Evolutionary conservation across 2,329 filamentous ascomycete genomes (phyloP).

Genomic region (Beauveria australis): DNA sequence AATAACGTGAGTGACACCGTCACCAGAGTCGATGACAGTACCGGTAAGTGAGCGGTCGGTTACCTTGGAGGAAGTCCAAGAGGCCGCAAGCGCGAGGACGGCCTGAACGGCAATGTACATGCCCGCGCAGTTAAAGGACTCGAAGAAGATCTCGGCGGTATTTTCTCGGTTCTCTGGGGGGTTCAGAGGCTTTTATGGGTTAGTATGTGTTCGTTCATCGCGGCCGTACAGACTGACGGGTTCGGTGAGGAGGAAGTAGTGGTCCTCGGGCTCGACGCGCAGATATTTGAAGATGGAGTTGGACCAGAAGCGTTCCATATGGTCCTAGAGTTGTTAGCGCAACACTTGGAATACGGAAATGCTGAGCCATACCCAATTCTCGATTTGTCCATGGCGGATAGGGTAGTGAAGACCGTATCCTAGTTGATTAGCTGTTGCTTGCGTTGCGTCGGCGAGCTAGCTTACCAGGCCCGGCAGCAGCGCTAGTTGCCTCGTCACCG

Average conservation of each 20-base stretch:
- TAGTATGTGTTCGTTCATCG: constrained; percentile 1
- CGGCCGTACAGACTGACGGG: constrained; percentile 53
- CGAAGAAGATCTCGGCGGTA: constrained; percentile 99
- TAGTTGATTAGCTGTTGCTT: constrained; percentile 27
- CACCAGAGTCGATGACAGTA: constrained; percentile 96
- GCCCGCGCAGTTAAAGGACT: constrained; percentile 98
- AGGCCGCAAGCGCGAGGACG: constrained; percentile 89
- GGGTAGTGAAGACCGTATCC: constrained; percentile 96
- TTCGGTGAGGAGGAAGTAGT: constrained; percentile 96
- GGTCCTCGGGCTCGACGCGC: constrained; percentile 94
- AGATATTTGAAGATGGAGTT: constrained; percentile 99
- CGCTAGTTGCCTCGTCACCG: constrained; percentile 86
- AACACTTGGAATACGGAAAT: neutral
- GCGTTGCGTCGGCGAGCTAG: neutral
- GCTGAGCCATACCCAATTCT: constrained; percentile 76
- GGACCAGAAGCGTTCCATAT: constrained; percentile 99
- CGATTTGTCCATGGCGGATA: constrained; percentile 94
- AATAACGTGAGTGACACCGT: constrained; percentile 98
- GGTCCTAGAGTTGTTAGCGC: constrained; percentile 55
- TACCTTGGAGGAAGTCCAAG: constrained; percentile 97
- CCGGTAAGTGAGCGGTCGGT: constrained; percentile 92
- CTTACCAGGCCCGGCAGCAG: constrained; percentile 71
- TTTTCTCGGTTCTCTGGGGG: constrained; percentile 98
- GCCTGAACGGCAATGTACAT: constrained; percentile 98
- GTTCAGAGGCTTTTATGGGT: constrained; percentile 67